Base-by-base conservation (phyloP, 768 basidiomycete species). In the Agaricus blazei region DNA sequence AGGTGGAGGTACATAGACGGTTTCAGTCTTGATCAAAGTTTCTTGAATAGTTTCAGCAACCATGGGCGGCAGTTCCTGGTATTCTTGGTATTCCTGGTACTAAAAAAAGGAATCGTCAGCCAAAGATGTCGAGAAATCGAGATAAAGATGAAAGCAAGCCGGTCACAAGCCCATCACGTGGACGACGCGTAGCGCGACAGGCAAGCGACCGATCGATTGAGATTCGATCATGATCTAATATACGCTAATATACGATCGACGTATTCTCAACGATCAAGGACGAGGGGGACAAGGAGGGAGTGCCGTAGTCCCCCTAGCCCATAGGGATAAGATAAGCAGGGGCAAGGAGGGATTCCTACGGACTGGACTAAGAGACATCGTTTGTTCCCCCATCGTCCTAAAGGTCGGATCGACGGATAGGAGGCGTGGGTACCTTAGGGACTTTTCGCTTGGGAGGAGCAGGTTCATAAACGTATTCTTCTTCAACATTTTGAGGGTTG, bases 251-350 rank as follows among this genome's bases (percentile, higher is more conserved):
- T 58, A 68, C 64, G 67, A 68, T 67, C 65, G 67, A 62, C 64
- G 61, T 58, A 54, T 69, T 76, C 66, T 66, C 71, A 65, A 63
- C 65, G 68, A 66, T 67, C 68, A 41, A 59, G 63, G 82, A 84
- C 84, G 72, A 83, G 86, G 87, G 87, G 87, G 86, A 88, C 83
- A 76, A 82, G 72, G 78, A 75, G 72, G 75, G 75, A 74, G 78
- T 74, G 80, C 84, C 84, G 81, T 82, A 78, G 82, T 86, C 87
- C 88, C 89, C 88, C 87, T 83, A 88, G 85, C 88, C 88, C 88
- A 85, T 85, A 88, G 86, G 87, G 87, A 84, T 83, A 79, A 76
- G 75, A 71, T 73, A 72, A 71, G 64, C 62, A 70, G 64, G 70
- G 70, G 70, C 68, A 70, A 65, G 73, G 74, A 70, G 72, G 76